phyloP scores from a whole-genome alignment of 2,329 filamentous ascomycete genomes.

The Paracamarosporium sp. region DNA sequence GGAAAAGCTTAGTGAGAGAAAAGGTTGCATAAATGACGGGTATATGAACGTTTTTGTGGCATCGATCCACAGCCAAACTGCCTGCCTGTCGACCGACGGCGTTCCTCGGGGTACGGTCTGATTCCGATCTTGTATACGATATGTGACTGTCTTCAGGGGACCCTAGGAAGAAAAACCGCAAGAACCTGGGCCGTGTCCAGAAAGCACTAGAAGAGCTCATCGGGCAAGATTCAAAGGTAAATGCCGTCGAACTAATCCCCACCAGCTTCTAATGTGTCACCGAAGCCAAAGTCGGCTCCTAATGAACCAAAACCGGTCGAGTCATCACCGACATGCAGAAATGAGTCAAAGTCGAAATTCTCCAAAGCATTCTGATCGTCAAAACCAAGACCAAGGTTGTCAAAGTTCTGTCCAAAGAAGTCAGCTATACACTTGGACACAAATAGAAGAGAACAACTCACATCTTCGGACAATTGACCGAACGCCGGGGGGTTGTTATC shows the following conservation, averaged over 20 bases:
- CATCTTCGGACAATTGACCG: constrained; percentile 47
- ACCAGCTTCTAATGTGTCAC: constrained; percentile 39
- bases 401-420: constrained; percentile 41
- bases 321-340: constrained; percentile 64
- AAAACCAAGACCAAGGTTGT: constrained; percentile 50
- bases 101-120: not conserved
- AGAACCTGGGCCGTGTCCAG: not conserved
- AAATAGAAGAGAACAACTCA: constrained; percentile 20
- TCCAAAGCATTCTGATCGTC: constrained; percentile 68
- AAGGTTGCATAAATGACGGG: constrained; percentile 15
- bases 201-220: not conserved
- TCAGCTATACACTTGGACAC: constrained; percentile 26
- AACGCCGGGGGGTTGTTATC: constrained; percentile 45
- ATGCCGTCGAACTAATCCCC: constrained; percentile 11
- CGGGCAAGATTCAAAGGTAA: not conserved
- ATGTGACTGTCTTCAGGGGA: constrained; percentile 1
- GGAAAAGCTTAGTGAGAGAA: constrained; percentile 19
- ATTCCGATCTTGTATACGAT: not conserved
- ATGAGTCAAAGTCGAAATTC: constrained; percentile 72
- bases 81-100: not conserved
- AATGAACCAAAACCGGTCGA: constrained; percentile 44
- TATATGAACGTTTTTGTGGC: constrained; percentile 34
- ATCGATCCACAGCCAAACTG: not conserved
- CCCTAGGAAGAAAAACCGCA: not conserved
- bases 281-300: constrained; percentile 43